A percentile compares a stretch with the other conserved stretches of the same genome.
Conservation (phyloP, 2,329 filamentous ascomycete species). For the Amesomyces nigricolor region DNA sequence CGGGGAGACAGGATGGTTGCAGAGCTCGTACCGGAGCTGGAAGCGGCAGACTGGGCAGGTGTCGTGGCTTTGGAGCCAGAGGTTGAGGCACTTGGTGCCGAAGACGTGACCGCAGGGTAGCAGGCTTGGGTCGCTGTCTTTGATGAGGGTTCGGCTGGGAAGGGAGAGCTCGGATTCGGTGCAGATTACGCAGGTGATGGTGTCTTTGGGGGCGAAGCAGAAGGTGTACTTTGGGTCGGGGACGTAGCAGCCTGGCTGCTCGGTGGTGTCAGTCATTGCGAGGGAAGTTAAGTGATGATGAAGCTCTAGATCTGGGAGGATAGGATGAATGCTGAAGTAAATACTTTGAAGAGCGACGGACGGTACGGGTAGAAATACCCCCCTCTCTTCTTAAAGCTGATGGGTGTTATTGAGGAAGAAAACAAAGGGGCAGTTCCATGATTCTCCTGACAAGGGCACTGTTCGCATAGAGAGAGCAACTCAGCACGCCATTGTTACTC, state of each 20-base stretch:
- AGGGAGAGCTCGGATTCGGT: not conserved
- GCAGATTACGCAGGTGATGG: slow-evolving; percentile 3
- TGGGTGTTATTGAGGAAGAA: too few relatives aligned
- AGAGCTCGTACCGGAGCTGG: not conserved
- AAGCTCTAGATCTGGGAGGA: too few relatives aligned
- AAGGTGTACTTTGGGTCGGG: slow-evolving; percentile 8
- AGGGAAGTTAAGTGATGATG: not conserved
- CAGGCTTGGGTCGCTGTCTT: not conserved
- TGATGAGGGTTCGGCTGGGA: not conserved
- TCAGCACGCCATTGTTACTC: too few relatives aligned
- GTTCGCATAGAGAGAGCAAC: too few relatives aligned
- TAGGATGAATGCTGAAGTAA: too few relatives aligned
- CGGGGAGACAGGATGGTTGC: not conserved
- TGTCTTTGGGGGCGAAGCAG: not conserved
- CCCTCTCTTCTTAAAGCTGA: too few relatives aligned
- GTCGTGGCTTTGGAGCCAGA: slow-evolving; percentile 1
- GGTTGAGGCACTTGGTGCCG: not conserved
- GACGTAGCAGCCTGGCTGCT: not conserved
- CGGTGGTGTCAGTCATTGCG: not conserved
- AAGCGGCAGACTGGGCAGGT: slow-evolving; percentile 10
- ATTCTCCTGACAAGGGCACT: too few relatives aligned
- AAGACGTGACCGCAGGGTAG: slow-evolving; percentile 13
- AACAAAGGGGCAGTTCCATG: too few relatives aligned
- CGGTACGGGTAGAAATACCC: too few relatives aligned
- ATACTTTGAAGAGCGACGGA: too few relatives aligned